Evolutionary conservation across 441 rosid genomes (phyloP).

Genomic region (Sinapis alba): DNA sequence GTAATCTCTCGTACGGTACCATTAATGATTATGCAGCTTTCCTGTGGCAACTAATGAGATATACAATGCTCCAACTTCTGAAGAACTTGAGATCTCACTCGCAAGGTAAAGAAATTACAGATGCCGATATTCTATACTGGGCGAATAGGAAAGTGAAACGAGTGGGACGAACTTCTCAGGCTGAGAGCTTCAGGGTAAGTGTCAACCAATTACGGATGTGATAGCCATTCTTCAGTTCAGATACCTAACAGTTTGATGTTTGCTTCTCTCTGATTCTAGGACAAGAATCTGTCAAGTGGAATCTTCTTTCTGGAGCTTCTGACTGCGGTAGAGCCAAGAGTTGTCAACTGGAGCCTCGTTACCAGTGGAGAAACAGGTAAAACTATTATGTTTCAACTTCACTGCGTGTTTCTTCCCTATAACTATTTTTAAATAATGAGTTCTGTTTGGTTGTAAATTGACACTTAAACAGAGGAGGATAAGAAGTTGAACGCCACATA

Average conservation of each 20-base stretch:
- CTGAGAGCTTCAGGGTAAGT: conserved; percentile 90
- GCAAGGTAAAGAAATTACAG: conserved; percentile 90
- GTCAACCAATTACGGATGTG: conserved; percentile 1
- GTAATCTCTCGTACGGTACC: too few relatives aligned
- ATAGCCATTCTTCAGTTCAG: conserved; percentile 14
- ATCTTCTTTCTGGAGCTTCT: conserved; percentile 93
- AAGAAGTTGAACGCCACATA: conserved; percentile 93
- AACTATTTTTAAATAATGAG: not conserved
- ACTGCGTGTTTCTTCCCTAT: not conserved
- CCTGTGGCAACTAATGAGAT: conserved; percentile 97
- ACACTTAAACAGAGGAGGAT: conserved; percentile 78
- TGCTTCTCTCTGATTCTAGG: conserved; percentile 49
- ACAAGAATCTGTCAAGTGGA: conserved; percentile 81
- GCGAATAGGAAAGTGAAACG: conserved; percentile 85
- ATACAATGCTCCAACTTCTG: conserved; percentile 91
- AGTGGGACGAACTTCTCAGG: conserved; percentile 65
- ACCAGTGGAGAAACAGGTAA: conserved; percentile 84
- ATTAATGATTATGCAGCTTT: conserved; percentile 60
- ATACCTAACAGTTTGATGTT: conserved; percentile 22
- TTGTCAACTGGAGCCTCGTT: conserved; percentile 92
- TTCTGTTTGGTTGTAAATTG: conserved; percentile 29
- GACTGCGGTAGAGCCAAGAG: conserved; percentile 88
- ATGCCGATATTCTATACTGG: conserved; percentile 82
- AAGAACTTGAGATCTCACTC: conserved; percentile 81
- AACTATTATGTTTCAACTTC: not conserved